Evolutionary conservation across 2,329 filamentous ascomycete species (phyloP).

Genomic region (Thermochaetoides dissita): DNA sequence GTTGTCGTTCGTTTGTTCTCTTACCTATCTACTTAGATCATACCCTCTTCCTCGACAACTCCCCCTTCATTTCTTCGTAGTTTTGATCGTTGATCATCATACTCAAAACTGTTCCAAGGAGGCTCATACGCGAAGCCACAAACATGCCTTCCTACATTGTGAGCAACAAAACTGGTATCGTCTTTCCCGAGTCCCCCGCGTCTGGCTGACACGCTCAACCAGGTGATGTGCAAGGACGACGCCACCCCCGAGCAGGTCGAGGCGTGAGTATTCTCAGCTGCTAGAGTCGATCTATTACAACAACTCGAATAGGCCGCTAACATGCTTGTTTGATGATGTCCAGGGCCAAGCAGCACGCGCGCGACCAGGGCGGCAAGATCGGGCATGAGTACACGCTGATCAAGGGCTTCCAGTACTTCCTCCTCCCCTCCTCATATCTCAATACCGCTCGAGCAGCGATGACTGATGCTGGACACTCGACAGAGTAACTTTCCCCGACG

Average conservation of each 20-base stretch:
- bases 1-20: too few species aligned
- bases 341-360: constrained; percentile 65
- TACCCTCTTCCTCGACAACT: too few species aligned
- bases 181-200: neutral
- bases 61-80: too few species aligned
- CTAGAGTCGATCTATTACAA: neutral
- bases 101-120: too few species aligned
- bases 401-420: constrained; percentile 76
- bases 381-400: constrained; percentile 72
- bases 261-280: constrained; percentile 34
- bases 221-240: constrained; percentile 71
- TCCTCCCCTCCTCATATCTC: neutral
- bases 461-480: neutral
- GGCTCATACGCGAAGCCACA: constrained; percentile 1
- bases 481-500: constrained; percentile 61
- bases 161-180: neutral
- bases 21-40: too few species aligned
- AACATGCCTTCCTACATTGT: constrained; percentile 46
- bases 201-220: neutral
- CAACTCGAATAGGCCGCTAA: neutral
- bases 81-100: too few species aligned
- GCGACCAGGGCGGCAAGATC: constrained; percentile 69
- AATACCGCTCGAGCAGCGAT: neutral
- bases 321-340: neutral
- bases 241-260: constrained; percentile 53